Percentiles rank a stretch among this genome's conserved stretches.
phyloP scores from a whole-genome alignment of 2,329 filamentous ascomycete species.

The Talaromyces piceae region DNA sequence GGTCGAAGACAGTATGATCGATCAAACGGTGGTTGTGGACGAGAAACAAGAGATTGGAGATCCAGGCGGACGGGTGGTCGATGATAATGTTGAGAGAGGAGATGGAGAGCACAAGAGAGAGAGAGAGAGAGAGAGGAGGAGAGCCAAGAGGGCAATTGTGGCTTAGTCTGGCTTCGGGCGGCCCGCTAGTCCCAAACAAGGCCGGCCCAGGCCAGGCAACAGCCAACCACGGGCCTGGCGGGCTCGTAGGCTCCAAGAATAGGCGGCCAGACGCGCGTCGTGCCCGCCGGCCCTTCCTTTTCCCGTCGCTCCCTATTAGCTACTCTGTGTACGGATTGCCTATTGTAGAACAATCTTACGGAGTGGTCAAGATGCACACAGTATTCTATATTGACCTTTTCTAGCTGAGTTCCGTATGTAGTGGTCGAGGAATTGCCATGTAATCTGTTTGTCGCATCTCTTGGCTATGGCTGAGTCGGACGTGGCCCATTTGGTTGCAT shows the following conservation, averaged over 20 bases:
- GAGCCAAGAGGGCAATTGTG: neutral
- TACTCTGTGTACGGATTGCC: too few species aligned
- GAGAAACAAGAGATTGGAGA: neutral
- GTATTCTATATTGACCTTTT: neutral
- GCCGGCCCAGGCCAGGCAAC: neutral
- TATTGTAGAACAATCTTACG: too few species aligned
- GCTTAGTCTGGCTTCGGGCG: neutral
- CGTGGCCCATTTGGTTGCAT: neutral
- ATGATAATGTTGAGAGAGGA: neutral
- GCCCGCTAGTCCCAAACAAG: neutral
- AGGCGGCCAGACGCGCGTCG: neutral
- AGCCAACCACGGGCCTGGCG: neutral
- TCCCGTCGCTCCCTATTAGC: neutral
- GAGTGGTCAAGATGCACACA: too few species aligned
- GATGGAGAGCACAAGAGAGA: neutral
- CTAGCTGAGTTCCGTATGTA: neutral
- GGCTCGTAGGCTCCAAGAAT: conserved; percentile 1
- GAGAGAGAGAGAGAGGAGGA: too few species aligned
- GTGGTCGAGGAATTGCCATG: too few species aligned
- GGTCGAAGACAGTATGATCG: too few species aligned
- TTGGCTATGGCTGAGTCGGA: neutral
- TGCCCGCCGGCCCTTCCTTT: neutral
- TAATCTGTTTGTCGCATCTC: neutral
- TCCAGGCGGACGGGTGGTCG: neutral
- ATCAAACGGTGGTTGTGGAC: neutral